Conservation (phyloP, 1,284 basidiomycete genomes). For the Sanghuangporus baumii region DNA sequence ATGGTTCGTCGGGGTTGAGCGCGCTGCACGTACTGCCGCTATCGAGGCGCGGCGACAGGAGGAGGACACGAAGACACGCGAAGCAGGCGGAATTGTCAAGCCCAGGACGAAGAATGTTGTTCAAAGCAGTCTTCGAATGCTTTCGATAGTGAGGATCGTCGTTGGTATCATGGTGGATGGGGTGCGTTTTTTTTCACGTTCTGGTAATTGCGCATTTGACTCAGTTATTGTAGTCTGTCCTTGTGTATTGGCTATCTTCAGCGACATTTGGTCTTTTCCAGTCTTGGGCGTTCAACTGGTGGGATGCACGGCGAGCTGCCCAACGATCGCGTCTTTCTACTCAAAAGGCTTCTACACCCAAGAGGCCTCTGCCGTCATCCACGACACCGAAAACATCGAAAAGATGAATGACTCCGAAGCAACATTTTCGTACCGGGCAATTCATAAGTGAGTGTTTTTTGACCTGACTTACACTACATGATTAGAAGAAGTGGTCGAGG, state of each 20-base stretch:
- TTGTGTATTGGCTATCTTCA: slow-evolving; percentile 82
- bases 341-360: background rate
- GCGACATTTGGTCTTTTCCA: slow-evolving; percentile 76
- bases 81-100: slow-evolving; percentile 27
- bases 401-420: background rate
- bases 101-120: slow-evolving; percentile 48
- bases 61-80: slow-evolving; percentile 37
- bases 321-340: slow-evolving; percentile 17
- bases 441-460: background rate
- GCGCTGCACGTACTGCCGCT: slow-evolving; percentile 29
- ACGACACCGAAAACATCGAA: background rate
- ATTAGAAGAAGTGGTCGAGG: slow-evolving; percentile 70
- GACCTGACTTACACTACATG: slow-evolving; percentile 34
- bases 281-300: slow-evolving; percentile 69
- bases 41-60: slow-evolving; percentile 40
- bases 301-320: slow-evolving; percentile 43
- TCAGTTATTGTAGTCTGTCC: slow-evolving; percentile 49
- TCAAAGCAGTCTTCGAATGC: slow-evolving; percentile 52
- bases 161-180: slow-evolving; percentile 76
- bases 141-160: slow-evolving; percentile 69
- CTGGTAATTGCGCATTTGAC: background rate
- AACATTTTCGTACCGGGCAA: background rate
- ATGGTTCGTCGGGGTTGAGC: slow-evolving; percentile 59
- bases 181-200: slow-evolving; percentile 39
- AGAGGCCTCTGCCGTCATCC: background rate